Percentiles rank a stretch among this genome's conserved stretches.
phyloP scores from a whole-genome alignment of 805 yeast genomes.

The Metschnikowia aberdeeniae region DNA sequence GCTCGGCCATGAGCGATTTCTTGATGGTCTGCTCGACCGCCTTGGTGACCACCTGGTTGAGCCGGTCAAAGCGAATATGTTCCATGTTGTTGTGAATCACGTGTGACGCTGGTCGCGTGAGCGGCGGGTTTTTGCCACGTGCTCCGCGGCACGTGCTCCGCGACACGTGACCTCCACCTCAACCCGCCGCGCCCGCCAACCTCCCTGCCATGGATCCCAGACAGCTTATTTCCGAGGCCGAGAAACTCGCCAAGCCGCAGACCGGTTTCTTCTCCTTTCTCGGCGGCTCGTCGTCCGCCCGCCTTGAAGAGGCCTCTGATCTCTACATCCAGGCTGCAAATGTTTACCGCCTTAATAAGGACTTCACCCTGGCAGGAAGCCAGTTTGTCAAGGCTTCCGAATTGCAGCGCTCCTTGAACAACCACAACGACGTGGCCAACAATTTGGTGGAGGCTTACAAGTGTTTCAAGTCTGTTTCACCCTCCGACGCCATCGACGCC shows the following conservation, averaged over 20 bases:
- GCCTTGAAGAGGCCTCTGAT: slow-evolving; percentile 91
- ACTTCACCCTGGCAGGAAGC: slow-evolving; percentile 70
- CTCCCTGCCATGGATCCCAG: slow-evolving; percentile 33
- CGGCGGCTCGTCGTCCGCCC: slow-evolving; percentile 58
- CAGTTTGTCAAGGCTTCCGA: slow-evolving; percentile 85
- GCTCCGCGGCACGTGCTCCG: no score
- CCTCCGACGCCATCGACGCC: slow-evolving; percentile 71
- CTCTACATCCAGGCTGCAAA: slow-evolving; percentile 92
- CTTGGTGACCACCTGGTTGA: slow-evolving; percentile 46
- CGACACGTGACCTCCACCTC: no score
- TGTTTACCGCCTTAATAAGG: slow-evolving; percentile 70
- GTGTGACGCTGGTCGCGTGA: background rate
- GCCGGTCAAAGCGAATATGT: slow-evolving; percentile 45
- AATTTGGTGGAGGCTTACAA: slow-evolving; percentile 77
- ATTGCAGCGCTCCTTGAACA: slow-evolving; percentile 67
- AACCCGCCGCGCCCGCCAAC: background rate
- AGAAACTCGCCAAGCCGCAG: slow-evolving; percentile 49
- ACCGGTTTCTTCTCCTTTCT: slow-evolving; percentile 64
- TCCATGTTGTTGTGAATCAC: slow-evolving; percentile 7
- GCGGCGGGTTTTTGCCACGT: no score
- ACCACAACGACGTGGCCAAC: slow-evolving; percentile 88
- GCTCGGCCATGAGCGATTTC: slow-evolving; percentile 47
- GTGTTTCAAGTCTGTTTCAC: slow-evolving; percentile 70
- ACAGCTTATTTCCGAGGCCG: slow-evolving; percentile 42
- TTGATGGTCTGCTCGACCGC: slow-evolving; percentile 53